Evolutionary conservation across 1,284 basidiomycete genomes (phyloP).

Genomic region (Leccinum variabile): DNA sequence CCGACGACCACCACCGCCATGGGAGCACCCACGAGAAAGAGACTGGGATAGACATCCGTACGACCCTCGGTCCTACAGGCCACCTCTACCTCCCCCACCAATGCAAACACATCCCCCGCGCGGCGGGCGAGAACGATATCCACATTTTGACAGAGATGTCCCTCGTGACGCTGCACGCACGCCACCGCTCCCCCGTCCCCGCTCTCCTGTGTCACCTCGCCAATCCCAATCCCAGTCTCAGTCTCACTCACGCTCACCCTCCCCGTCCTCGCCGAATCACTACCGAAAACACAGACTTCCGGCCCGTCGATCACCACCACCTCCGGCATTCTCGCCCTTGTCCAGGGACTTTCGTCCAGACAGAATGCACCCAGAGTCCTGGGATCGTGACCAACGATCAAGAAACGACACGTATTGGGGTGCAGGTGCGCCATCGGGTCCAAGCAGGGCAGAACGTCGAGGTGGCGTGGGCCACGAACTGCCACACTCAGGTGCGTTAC

Average conservation of each 20-base stretch:
- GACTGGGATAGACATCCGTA: slow-evolving; percentile 25
- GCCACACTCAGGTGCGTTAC: slow-evolving; percentile 14
- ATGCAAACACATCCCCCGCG: slow-evolving; percentile 16
- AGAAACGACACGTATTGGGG: slow-evolving; percentile 20
- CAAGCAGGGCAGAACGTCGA: slow-evolving; percentile 10
- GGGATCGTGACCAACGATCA: slow-evolving; percentile 27
- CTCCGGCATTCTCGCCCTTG: slow-evolving; percentile 38
- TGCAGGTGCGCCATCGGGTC: slow-evolving; percentile 12
- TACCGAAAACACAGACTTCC: slow-evolving; percentile 47
- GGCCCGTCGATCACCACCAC: slow-evolving; percentile 36
- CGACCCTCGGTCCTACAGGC: slow-evolving; percentile 26
- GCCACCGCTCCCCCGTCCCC: slow-evolving; percentile 33
- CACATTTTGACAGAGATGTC: slow-evolving; percentile 24
- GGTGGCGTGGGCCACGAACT: slow-evolving; percentile 11
- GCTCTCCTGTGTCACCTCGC: slow-evolving; percentile 23
- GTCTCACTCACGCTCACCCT: slow-evolving; percentile 29
- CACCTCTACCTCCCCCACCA: slow-evolving; percentile 8
- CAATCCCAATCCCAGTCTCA: slow-evolving; percentile 10
- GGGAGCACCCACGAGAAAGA: slow-evolving; percentile 27
- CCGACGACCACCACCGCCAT: slow-evolving; percentile 19
- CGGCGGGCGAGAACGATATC: slow-evolving; percentile 27
- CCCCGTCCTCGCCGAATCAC: slow-evolving; percentile 37
- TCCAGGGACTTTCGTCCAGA: slow-evolving; percentile 34
- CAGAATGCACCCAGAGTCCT: slow-evolving; percentile 33
- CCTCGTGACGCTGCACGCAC: slow-evolving; percentile 32